phyloP scores from a whole-genome alignment of 2,329 filamentous ascomycete species.

The Arthrinium phaeospermum region DNA sequence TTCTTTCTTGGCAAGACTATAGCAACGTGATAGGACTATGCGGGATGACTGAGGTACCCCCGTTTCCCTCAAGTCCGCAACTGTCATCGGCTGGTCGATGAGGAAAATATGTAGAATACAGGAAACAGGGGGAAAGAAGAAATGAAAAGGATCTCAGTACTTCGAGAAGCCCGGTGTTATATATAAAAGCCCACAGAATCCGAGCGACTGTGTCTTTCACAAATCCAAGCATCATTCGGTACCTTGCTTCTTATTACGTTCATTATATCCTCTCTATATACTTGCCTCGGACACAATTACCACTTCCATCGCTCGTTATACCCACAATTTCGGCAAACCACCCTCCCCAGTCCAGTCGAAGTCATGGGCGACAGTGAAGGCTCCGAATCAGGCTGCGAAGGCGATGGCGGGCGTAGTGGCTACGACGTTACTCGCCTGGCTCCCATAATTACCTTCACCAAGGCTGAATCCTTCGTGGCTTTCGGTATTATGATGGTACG shows the following conservation, averaged over 20 bases:
- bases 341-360: no score
- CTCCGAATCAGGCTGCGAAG: neutral
- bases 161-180: neutral
- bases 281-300: neutral
- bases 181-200: neutral
- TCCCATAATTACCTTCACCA: neutral
- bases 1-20: neutral
- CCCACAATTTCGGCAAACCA: no score
- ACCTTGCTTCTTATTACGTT: neutral
- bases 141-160: neutral
- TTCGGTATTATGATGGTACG: slow-evolving; percentile 5
- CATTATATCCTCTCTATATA: neutral
- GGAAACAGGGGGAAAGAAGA: neutral
- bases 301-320: no score
- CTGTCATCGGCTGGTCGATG: neutral
- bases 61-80: neutral
- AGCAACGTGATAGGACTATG: neutral
- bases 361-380: neutral
- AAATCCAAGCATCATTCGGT: neutral
- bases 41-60: neutral
- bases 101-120: neutral
- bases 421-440: neutral
- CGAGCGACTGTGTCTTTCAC: neutral
- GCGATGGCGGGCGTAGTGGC: slow-evolving; percentile 4
- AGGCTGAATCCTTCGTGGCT: neutral